Evolutionary conservation across 2,329 filamentous ascomycete genomes (phyloP).

Genomic region (Metarhizium rileyi): DNA sequence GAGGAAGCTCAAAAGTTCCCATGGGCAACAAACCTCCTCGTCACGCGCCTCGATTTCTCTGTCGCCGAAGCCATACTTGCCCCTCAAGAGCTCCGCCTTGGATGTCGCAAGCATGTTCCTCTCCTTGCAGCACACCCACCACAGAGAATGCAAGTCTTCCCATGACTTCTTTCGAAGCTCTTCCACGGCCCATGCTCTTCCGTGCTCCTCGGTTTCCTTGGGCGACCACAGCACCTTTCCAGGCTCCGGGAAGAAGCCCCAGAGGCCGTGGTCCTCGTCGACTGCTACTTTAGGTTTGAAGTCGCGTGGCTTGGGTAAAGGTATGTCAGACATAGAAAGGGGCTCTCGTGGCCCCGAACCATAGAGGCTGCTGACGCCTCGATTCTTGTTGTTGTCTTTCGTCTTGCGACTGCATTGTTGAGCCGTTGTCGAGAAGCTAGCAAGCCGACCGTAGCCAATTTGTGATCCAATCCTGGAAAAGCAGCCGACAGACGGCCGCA

Average conservation of each 20-base stretch:
- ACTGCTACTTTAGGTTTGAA: constrained; percentile 47
- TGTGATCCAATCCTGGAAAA: constrained; percentile 7
- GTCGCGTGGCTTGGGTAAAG: constrained; percentile 61
- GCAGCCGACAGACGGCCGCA: constrained; percentile 19
- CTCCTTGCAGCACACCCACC: constrained; percentile 92
- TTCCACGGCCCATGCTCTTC: constrained; percentile 72
- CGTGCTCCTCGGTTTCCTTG: constrained; percentile 60
- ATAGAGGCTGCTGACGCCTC: constrained; percentile 74
- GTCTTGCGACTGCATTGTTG: constrained; percentile 37
- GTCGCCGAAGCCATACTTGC: constrained; percentile 65
- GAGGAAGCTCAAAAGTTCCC: not conserved
- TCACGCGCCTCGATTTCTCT: constrained; percentile 56
- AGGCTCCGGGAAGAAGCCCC: constrained; percentile 76
- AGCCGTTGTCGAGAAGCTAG: constrained; percentile 45
- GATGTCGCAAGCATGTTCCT: constrained; percentile 81
- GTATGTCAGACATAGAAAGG: constrained; percentile 62
- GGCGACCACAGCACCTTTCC: constrained; percentile 62
- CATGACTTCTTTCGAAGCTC: constrained; percentile 85
- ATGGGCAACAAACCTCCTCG: constrained; percentile 46
- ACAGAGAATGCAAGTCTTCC: constrained; percentile 85
- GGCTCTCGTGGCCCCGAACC: constrained; percentile 65
- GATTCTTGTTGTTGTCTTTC: constrained; percentile 67
- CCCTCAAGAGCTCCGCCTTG: constrained; percentile 53
- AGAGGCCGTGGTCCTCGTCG: constrained; percentile 76
- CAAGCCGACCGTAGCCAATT: constrained; percentile 9